phyloP scores from a whole-genome alignment of 495 filamentous ascomycete genomes.

The Bacidia rubella region DNA sequence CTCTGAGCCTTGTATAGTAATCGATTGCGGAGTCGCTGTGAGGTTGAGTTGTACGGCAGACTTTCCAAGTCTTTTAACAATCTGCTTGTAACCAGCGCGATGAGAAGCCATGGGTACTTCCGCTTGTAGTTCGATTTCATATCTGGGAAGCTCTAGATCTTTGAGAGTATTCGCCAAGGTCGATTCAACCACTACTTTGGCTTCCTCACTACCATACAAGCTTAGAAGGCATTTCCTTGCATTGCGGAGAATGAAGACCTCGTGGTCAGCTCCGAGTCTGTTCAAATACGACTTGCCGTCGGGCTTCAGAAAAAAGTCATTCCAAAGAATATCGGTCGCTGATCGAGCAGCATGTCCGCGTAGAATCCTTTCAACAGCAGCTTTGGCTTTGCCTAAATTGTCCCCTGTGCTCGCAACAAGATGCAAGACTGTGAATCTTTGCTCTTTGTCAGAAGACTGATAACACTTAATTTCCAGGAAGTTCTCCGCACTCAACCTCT shows the following conservation, averaged over 20 bases:
- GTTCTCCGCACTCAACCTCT: background rate
- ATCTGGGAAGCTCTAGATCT: slow-evolving; percentile 4
- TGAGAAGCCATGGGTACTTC: background rate
- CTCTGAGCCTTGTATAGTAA: slow-evolving; percentile 7
- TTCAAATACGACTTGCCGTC: slow-evolving; percentile 11
- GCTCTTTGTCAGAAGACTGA: background rate
- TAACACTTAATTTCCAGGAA: slow-evolving; percentile 9
- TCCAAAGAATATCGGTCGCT: slow-evolving; percentile 11
- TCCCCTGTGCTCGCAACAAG: slow-evolving; percentile 5
- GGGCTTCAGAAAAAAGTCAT: slow-evolving; percentile 5
- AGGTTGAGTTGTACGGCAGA: slow-evolving; percentile 8
- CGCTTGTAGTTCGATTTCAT: slow-evolving; percentile 1
- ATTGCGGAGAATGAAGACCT: slow-evolving; percentile 9
- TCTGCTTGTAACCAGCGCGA: slow-evolving; percentile 4
- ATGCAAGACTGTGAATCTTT: slow-evolving; percentile 3
- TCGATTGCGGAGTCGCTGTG: slow-evolving; percentile 9
- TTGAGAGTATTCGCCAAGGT: slow-evolving; percentile 6
- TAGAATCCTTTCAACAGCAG: slow-evolving; percentile 10
- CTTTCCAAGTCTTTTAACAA: slow-evolving; percentile 12
- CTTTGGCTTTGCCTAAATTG: slow-evolving; percentile 12
- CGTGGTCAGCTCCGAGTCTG: slow-evolving; percentile 3
- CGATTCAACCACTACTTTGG: slow-evolving; percentile 3
- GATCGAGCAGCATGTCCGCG: slow-evolving; percentile 9
- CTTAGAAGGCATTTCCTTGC: slow-evolving; percentile 2
- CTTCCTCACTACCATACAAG: slow-evolving; percentile 6